A percentile compares a stretch with the other conserved stretches of the same genome.
phyloP scores from a whole-genome alignment of 176 grass and related monocot species.

The Aegilops bicornis region DNA sequence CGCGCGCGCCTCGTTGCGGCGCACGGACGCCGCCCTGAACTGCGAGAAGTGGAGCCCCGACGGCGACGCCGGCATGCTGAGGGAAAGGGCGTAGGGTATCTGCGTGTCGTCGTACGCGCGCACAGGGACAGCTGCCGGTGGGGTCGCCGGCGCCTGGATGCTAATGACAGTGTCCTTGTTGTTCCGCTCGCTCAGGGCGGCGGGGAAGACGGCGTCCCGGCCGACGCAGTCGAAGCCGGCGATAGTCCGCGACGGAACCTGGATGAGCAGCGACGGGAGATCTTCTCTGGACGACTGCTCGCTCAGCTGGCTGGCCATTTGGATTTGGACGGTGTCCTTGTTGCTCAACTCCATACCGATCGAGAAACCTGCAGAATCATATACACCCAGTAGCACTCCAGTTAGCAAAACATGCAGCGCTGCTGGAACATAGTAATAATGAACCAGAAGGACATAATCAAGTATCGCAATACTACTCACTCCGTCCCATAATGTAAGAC shows the following conservation, averaged over 20 bases:
- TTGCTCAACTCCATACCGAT: conserved; percentile 22
- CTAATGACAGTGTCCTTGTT: conserved; percentile 41
- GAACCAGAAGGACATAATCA: neutral
- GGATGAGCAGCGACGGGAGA: conserved; percentile 37
- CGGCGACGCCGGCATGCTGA: conserved; percentile 74
- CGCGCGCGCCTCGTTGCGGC: conserved; percentile 10
- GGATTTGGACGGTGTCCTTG: conserved; percentile 17
- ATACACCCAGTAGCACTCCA: too few relatives aligned
- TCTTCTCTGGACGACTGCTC: neutral
- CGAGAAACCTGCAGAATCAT: conserved; percentile 15
- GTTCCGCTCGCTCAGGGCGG: neutral
- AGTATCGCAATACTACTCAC: conserved; percentile 18
- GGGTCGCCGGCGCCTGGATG: conserved; percentile 24
- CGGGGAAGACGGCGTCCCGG: neutral
- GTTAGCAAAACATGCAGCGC: neutral
- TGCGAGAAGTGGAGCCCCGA: conserved; percentile 64
- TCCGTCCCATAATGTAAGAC: too few relatives aligned
- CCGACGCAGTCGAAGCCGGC: conserved; percentile 50
- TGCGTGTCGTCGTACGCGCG: neutral
- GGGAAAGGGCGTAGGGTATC: conserved; percentile 40
- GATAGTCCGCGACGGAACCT: conserved; percentile 33
- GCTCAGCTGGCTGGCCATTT: neutral
- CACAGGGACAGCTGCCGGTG: neutral
- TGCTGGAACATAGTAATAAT: too few relatives aligned
- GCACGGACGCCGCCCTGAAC: conserved; percentile 17